Base-by-base conservation (phyloP, 2,329 filamentous ascomycete species). In the Epichloe gansuensis region DNA sequence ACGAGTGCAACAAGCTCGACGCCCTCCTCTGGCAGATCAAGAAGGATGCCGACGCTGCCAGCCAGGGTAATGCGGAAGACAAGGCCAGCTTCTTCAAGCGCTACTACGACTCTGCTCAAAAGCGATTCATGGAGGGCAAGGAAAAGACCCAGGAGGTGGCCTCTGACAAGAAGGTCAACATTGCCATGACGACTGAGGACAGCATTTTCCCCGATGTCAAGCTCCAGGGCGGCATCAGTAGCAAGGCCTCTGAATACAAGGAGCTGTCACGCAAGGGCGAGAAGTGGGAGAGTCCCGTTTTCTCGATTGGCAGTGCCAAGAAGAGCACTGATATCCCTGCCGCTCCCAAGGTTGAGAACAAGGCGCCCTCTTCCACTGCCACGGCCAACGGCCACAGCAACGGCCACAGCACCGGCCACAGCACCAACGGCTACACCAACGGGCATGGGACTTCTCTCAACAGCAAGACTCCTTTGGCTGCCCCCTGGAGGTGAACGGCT, bases 211-310 rank as follows among this genome's bases (percentile, higher is more conserved):
- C 88, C 63, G 75, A 91, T 65, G 84, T 98, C 65, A 78, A 83
- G 53, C 77, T 98, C 5, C 90, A 91, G 28, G 69, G 69, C 25
- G 91, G 90, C 52, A 91, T 96, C 67, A 93, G 87, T 60, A 84
- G 82, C 73, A 96, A 95, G 80, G 91, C 91, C 9, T 94, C 88
- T 25, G 89, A 95, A 69, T 97, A 94, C 78, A 88, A 83, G 72
- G 82, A 96, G 23, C 77, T 95, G 54, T 88, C 91, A 8, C 76
- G 75, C 59, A 89, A 93, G 80, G 93, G 93, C 50, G 87, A 95
- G 52, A 85, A 83, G 68, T 98, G 93, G 93, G 86, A 95, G 75
- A 94, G 87, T 56, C 89, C 91, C 9, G 82, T 98, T 63, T 98
- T 98, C 75, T 85, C 82, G 55, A 85, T 97, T 61, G 91, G 93